phyloP scores from a whole-genome alignment of 768 basidiomycete species.

The Tubosaeta sp. region DNA sequence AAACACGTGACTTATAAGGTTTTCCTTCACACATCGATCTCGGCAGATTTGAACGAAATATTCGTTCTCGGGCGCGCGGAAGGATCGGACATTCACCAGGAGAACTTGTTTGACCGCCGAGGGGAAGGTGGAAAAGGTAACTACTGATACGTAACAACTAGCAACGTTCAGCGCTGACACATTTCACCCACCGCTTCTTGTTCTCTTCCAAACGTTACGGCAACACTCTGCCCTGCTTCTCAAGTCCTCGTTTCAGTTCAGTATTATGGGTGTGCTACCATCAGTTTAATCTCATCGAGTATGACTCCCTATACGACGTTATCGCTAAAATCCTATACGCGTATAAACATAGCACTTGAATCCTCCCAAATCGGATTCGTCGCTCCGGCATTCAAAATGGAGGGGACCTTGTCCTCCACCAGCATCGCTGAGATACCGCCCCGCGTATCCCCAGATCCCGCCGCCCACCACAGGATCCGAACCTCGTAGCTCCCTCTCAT shows the following conservation, averaged over 20 bases:
- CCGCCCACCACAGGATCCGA: neutral
- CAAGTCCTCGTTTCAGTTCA: neutral
- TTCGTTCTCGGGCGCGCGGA: neutral
- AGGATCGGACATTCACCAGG: neutral
- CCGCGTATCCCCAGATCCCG: neutral
- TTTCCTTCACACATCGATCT: neutral
- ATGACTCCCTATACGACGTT: neutral
- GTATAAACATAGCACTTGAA: neutral
- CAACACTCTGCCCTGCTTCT: neutral
- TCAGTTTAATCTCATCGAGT: neutral
- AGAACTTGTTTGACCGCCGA: neutral
- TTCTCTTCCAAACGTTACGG: neutral
- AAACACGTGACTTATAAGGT: neutral
- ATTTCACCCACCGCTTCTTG: neutral
- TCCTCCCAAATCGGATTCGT: neutral
- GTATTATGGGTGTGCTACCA: neutral
- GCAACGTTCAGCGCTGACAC: neutral
- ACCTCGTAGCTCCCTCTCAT: slow-evolving; percentile 1
- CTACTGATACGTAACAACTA: neutral
- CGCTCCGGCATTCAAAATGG: neutral
- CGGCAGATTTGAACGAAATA: neutral
- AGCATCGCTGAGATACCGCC: neutral
- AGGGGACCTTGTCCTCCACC: neutral
- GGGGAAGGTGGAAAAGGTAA: neutral
- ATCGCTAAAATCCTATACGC: neutral